Conservation (phyloP, 306 rosid genomes). For the Argentina anserina region DNA sequence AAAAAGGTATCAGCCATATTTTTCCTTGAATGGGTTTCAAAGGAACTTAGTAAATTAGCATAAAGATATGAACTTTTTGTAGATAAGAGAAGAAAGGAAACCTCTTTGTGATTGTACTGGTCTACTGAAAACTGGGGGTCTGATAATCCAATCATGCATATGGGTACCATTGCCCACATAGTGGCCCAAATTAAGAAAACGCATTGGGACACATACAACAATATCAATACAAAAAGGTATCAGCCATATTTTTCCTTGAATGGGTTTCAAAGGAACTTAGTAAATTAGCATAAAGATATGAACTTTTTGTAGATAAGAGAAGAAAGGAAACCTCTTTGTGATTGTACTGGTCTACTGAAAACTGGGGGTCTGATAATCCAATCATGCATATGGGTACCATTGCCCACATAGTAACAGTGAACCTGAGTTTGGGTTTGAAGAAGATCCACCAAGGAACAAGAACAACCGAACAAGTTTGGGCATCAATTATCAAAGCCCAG, state of each 20-base stretch:
- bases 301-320: neutral
- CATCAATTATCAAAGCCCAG: too few species aligned
- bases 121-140: neutral
- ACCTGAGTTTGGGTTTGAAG: neutral
- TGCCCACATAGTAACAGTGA: neutral
- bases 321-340: constrained; percentile 9
- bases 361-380: constrained; percentile 10
- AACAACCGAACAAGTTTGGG: too few species aligned
- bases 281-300: neutral
- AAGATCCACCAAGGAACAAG: neutral
- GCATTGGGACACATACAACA: neutral
- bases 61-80: neutral
- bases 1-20: too few species aligned
- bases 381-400: neutral
- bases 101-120: constrained; percentile 1
- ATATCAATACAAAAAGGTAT: neutral
- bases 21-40: too few species aligned
- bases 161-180: neutral
- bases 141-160: constrained; percentile 4
- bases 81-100: constrained; percentile 1
- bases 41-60: neutral
- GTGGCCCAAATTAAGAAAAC: neutral
- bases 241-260: too few species aligned
- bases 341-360: neutral
- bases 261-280: neutral